Base-by-base conservation (phyloP, 176 grass and related monocot genomes). In the Rhynchospora pubera region DNA sequence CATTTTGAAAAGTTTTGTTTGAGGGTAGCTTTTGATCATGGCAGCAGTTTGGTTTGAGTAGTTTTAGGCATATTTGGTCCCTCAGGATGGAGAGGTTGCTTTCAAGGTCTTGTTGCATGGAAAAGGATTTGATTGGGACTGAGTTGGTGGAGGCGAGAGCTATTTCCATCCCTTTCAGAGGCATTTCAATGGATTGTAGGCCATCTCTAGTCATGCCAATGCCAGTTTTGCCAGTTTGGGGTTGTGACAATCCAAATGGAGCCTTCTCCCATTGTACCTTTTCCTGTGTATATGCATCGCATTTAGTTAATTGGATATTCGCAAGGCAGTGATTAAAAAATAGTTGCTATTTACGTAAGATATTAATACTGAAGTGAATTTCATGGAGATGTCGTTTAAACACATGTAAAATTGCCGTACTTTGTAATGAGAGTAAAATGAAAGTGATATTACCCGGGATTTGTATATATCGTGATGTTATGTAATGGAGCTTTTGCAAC, bases 151-250 rank as follows among this genome's bases (percentile, higher is more conserved):
- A 84, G 8, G 71, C 22, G 2, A 93, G 79, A 2, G 87, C 88
- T 13, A 93, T 91, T 71, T 93, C 85, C 91, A 97, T 97, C 43
- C 87, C 94, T 70, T 65, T 53, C 46, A 97, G 81, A 3, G 89
- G 53, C 79, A 83, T 90, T 81, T 93, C 94, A n/a, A 97, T 77
- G 42, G 44, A 26, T 70, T 83, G 84, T 57, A 89, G 52, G 59
- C 58, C 62, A 57, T 82, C 77, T 51, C 46, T 44, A 52, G 84
- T 79, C 53, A 70, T 68, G 19, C 21, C 76, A 34, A 21, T 16
- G 55, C 18, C 59, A n/a, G n/a, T n/a, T n/a, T n/a, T n/a, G n/a
- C n/a, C n/a, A 42, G 7, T 3, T 43, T 79, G 43, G 23, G 52
- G 26, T 14, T 84, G 62, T 28, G 59, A 73, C 12, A 79, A 62